These are phyloP conservation scores for Chenopodium formosanum DNA, from an alignment of 148 eudicot genomes.

Conservation along the genomic window DNA sequence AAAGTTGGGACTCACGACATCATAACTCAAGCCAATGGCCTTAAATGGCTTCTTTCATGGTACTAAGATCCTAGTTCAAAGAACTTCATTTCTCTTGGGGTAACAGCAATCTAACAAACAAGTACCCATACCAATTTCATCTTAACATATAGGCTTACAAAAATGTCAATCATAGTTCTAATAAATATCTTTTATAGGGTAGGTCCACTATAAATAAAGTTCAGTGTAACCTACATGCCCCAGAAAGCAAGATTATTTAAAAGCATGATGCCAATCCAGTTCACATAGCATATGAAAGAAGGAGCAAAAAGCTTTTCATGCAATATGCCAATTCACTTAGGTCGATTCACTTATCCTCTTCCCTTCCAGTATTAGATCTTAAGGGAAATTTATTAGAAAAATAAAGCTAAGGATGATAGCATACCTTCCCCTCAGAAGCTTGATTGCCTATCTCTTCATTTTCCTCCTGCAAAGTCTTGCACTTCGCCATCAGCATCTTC, in stretches of 20 bases:
- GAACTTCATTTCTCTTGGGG: neutral
- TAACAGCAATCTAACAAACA: neutral
- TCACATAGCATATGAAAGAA: neutral
- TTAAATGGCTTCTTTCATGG: neutral
- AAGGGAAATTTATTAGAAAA: neutral
- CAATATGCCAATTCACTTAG: neutral
- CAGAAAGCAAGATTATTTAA: no score
- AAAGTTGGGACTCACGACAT: neutral
- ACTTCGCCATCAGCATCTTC: slow-evolving; percentile 89
- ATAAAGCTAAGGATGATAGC: neutral
- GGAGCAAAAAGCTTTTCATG: neutral
- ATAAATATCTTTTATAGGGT: neutral
- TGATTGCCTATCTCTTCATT: slow-evolving; percentile 98
- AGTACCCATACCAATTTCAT: neutral
- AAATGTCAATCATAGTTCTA: neutral
- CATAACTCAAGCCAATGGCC: neutral
- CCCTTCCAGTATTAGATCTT: neutral
- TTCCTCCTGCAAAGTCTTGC: slow-evolving; percentile 91
- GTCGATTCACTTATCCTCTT: neutral
- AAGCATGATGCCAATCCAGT: neutral
- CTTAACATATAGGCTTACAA: neutral
- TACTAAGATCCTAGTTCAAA: neutral
- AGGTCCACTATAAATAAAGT: neutral
- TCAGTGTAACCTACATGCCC: neutral
- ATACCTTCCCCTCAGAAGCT: slow-evolving; percentile 98